Conservation (phyloP, 176 grass and related monocot genomes). For the Phoenix roebelenii region DNA sequence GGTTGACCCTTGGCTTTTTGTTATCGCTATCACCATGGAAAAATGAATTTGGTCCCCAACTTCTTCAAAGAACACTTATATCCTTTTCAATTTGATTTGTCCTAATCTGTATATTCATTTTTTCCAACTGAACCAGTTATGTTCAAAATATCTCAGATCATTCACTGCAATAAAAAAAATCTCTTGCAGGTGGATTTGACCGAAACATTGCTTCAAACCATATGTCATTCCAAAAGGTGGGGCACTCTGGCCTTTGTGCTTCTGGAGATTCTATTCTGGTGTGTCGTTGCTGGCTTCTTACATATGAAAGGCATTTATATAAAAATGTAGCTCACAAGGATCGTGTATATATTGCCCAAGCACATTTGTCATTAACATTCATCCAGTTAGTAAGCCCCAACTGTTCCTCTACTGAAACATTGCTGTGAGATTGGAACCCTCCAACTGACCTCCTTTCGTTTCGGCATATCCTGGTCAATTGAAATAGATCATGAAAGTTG, state of each 20-base stretch:
- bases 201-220: slow-evolving; percentile 40
- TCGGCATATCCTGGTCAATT: too few species aligned
- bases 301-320: slow-evolving; percentile 71
- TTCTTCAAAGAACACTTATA: too few species aligned
- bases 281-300: slow-evolving; percentile 55
- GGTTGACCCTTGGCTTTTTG: too few species aligned
- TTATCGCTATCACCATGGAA: too few species aligned
- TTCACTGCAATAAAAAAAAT: not conserved
- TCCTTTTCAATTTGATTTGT: too few species aligned
- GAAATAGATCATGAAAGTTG: too few species aligned
- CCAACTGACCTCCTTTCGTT: too few species aligned
- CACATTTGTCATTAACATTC: not conserved
- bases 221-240: slow-evolving; percentile 61
- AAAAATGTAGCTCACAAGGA: slow-evolving; percentile 37
- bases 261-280: slow-evolving; percentile 78
- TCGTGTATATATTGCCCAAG: not conserved
- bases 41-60: too few species aligned
- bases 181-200: slow-evolving; percentile 61
- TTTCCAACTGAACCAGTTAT: not conserved
- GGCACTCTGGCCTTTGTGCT: slow-evolving; percentile 74
- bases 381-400: not conserved
- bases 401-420: too few species aligned
- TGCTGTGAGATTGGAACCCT: too few species aligned
- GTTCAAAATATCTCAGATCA: not conserved
- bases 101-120: not conserved